Percentiles rank a stretch among this genome's conserved stretches.
phyloP scores from a whole-genome alignment of 2,329 filamentous ascomycete genomes.

The Cladosporium sp. region DNA sequence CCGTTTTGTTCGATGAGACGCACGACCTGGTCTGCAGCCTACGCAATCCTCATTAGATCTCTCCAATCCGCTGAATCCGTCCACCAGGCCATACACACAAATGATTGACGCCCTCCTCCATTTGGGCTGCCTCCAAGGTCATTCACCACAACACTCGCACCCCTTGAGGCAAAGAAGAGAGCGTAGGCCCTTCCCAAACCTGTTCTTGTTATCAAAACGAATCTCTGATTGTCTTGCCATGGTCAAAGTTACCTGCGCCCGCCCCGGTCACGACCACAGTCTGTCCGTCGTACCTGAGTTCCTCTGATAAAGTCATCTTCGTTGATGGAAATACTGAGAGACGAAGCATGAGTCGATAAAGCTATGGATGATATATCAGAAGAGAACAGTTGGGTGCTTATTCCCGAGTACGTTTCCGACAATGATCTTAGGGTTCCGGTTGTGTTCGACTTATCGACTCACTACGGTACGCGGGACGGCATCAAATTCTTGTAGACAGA shows the following conservation, averaged over 20 bases:
- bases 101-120: constrained; percentile 92
- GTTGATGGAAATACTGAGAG: too few relatives aligned
- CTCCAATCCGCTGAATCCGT: too few relatives aligned
- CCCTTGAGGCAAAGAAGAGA: constrained; percentile 85
- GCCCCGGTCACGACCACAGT: constrained; percentile 86
- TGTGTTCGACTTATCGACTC: too few relatives aligned
- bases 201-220: too few relatives aligned
- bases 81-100: constrained; percentile 32
- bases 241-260: constrained; percentile 61
- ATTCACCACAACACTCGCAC: constrained; percentile 94
- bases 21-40: constrained; percentile 83
- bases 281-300: constrained; percentile 81
- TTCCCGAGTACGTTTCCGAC: too few relatives aligned
- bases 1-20: constrained; percentile 82
- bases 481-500: too few relatives aligned
- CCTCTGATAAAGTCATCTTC: constrained; percentile 44
- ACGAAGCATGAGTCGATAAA: too few relatives aligned
- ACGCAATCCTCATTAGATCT: not conserved
- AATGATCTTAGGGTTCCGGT: too few relatives aligned
- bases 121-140: constrained; percentile 92
- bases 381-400: too few relatives aligned
- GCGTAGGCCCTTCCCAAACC: constrained; percentile 73
- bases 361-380: too few relatives aligned
- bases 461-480: too few relatives aligned
- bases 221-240: too few relatives aligned